phyloP scores from a whole-genome alignment of 2,329 filamentous ascomycete genomes.

The Talaromyces islandicus region DNA sequence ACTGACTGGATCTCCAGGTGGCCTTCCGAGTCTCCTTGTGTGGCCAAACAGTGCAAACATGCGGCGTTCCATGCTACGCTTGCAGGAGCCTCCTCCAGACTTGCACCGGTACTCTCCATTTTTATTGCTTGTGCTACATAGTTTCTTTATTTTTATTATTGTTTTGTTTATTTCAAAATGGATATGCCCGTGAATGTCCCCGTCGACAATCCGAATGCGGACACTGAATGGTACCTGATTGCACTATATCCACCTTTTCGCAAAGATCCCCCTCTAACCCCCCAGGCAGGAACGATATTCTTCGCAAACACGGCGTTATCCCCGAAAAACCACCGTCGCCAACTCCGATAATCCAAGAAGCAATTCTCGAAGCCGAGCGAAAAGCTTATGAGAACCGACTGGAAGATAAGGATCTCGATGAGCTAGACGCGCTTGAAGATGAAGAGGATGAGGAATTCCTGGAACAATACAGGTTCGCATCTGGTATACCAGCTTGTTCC shows the following conservation, averaged over 20 bases:
- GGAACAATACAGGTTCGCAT: conserved; percentile 64
- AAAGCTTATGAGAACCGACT: conserved; percentile 87
- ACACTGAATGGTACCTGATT: conserved; percentile 80
- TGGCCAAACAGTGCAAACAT: conserved; percentile 36
- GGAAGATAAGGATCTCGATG: conserved; percentile 90
- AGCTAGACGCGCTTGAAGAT: conserved; percentile 89
- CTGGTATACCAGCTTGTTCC: not conserved
- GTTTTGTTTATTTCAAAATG: conserved; percentile 26
- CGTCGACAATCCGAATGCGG: conserved; percentile 80
- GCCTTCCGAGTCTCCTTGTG: conserved; percentile 32
- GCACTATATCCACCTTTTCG: not conserved
- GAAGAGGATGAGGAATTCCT: conserved; percentile 91
- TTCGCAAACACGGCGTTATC: conserved; percentile 92
- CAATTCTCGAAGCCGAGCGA: conserved; percentile 72
- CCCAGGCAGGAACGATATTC: conserved; percentile 84
- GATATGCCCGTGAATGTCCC: conserved; percentile 67
- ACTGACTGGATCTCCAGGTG: conserved; percentile 27
- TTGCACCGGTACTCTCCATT: not conserved
- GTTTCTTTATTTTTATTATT: not conserved
- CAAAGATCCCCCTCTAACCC: conserved; percentile 11
- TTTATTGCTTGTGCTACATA: not conserved
- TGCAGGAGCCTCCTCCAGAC: conserved; percentile 3
- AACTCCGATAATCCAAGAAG: conserved; percentile 93
- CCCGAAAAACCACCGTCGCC: conserved; percentile 97
- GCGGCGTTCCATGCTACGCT: conserved; percentile 20